Conservation (phyloP, 441 rosid species). For the Adansonia grandidieri region DNA sequence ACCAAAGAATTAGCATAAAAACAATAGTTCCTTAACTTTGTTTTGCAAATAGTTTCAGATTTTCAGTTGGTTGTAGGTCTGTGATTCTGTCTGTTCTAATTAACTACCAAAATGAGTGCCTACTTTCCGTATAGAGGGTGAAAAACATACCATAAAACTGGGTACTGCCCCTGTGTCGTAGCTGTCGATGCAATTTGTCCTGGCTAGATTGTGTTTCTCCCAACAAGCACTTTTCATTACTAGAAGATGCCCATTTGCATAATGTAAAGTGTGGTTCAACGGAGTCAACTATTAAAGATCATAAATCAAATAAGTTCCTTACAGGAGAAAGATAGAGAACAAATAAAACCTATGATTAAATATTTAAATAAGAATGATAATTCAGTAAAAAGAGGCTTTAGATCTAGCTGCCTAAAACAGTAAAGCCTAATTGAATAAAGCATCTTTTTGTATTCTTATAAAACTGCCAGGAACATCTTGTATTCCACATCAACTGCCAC, state of each 20-base stretch:
- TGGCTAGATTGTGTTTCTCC: constrained; percentile 40
- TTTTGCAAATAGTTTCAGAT: background rate
- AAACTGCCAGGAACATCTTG: background rate
- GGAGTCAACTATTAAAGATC: constrained; percentile 47
- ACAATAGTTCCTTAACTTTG: constrained; percentile 13
- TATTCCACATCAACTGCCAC: background rate
- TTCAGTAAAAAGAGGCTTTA: background rate
- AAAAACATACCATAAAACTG: constrained; percentile 50
- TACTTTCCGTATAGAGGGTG: background rate
- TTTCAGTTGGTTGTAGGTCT: background rate
- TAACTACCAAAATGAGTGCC: background rate
- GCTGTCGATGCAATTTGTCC: constrained; percentile 43
- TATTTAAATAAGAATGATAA: background rate
- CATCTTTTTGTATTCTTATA: background rate
- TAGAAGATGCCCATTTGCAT: constrained; percentile 72
- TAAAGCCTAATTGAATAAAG: background rate
- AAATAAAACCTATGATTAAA: background rate
- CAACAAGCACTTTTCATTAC: constrained; percentile 33
- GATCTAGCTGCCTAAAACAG: background rate
- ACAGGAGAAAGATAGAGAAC: background rate
- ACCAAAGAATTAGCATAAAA: constrained; percentile 2
- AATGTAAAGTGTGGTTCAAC: constrained; percentile 58
- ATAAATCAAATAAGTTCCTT: constrained; percentile 13
- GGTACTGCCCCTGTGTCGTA: constrained; percentile 53
- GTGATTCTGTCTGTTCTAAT: background rate